A percentile compares a stretch with the other conserved stretches of the same genome.
These are phyloP conservation scores for Botrytis tulipae DNA, from an alignment of 2,329 filamentous ascomycete species.

Conservation along the genomic window DNA sequence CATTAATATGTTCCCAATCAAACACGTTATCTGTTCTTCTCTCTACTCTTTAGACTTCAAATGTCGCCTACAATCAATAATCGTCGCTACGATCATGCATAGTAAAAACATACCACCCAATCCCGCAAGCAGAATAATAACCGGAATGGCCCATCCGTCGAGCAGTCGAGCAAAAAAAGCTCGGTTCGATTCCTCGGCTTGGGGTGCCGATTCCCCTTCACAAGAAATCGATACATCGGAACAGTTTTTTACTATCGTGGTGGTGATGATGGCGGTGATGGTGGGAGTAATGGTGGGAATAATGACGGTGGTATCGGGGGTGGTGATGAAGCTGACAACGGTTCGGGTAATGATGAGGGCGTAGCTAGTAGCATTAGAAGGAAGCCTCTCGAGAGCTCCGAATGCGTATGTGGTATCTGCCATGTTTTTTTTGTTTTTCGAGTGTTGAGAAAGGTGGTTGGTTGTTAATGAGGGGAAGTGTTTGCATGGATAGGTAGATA, in stretches of 20 bases:
- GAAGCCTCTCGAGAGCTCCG: background rate
- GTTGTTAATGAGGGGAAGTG: background rate
- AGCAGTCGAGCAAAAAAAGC: background rate
- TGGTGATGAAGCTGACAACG: too few species aligned
- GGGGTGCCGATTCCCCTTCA: background rate
- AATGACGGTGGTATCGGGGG: too few species aligned
- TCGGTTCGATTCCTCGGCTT: accelerated
- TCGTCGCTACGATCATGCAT: background rate
- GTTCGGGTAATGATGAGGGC: background rate
- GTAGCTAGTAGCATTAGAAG: background rate
- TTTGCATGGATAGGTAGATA: background rate
- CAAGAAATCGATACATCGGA: background rate
- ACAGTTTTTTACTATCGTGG: background rate
- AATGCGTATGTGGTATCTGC: too few species aligned
- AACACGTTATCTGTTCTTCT: background rate
- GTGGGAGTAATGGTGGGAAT: background rate
- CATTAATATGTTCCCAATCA: background rate
- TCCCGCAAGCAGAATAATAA: background rate
- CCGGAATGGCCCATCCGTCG: background rate
- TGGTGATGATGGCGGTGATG: background rate
- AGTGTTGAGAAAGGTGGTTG: background rate
- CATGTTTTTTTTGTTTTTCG: background rate
- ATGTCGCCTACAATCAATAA: background rate
- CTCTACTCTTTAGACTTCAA: background rate
- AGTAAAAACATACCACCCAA: background rate